Evolutionary conservation across 495 filamentous ascomycete species (phyloP).

Genomic region (Annulohypoxylon maeteangense): DNA sequence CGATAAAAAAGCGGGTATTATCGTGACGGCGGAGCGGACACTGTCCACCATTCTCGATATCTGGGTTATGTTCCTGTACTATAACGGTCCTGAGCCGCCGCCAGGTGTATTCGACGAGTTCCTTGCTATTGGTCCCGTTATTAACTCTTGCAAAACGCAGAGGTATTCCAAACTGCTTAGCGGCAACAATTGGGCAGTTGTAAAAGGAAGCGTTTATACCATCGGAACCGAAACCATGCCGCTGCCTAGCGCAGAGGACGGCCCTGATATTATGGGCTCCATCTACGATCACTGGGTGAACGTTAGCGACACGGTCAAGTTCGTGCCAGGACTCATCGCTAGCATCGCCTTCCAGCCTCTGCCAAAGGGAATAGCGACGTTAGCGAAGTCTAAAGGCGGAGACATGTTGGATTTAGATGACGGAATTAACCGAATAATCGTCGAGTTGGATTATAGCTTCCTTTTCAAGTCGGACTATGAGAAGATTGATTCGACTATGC

Average conservation of each 20-base stretch:
- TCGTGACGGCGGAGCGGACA: constrained; percentile 64
- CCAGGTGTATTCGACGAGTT: constrained; percentile 66
- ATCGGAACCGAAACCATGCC: constrained; percentile 69
- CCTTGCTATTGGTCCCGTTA: constrained; percentile 58
- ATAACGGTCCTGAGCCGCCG: constrained; percentile 67
- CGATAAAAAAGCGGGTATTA: constrained; percentile 63
- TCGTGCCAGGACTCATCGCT: constrained; percentile 59
- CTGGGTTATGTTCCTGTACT: constrained; percentile 72
- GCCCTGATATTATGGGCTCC: constrained; percentile 55
- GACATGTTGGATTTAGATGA: constrained; percentile 65
- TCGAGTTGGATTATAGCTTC: constrained; percentile 68
- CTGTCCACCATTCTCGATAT: constrained; percentile 56
- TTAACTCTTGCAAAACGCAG: constrained; percentile 62
- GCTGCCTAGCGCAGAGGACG: constrained; percentile 52
- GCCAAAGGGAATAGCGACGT: constrained; percentile 59
- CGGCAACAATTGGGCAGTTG: constrained; percentile 52
- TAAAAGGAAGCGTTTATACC: constrained; percentile 60
- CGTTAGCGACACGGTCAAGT: constrained; percentile 51
- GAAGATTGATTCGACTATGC: constrained; percentile 61
- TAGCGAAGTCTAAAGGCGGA: constrained; percentile 60
- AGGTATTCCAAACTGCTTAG: constrained; percentile 63
- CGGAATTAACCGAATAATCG: constrained; percentile 63
- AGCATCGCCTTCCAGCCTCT: constrained; percentile 68
- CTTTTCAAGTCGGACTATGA: constrained; percentile 54
- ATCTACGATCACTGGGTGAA: constrained; percentile 66